phyloP scores from a whole-genome alignment of 1,284 basidiomycete genomes.

The Sutorius eximius region DNA sequence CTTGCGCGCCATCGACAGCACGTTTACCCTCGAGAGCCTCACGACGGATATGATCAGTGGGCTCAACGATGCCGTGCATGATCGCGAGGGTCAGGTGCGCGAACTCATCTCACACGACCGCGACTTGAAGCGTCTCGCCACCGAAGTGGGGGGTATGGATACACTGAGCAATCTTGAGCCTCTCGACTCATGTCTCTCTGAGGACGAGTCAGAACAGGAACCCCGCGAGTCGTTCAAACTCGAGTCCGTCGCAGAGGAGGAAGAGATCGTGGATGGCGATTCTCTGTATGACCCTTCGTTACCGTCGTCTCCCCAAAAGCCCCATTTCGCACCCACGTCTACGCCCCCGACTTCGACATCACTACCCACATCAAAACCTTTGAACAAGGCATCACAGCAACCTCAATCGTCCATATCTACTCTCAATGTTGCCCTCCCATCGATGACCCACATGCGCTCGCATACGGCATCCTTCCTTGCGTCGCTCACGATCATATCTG shows the following conservation, averaged over 20 bases:
- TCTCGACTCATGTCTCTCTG: conserved; percentile 51
- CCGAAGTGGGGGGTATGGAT: conserved; percentile 72
- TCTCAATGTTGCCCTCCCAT: conserved; percentile 25
- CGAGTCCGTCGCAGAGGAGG: conserved; percentile 52
- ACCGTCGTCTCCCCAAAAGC: conserved; percentile 32
- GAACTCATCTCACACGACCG: conserved; percentile 74
- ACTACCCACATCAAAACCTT: conserved; percentile 25
- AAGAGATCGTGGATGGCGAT: conserved; percentile 46
- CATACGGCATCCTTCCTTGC: conserved; percentile 69
- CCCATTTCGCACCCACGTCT: conserved; percentile 19
- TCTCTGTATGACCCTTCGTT: conserved; percentile 23
- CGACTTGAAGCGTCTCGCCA: conserved; percentile 73
- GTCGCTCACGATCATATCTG: conserved; percentile 76
- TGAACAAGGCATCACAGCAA: conserved; percentile 20
- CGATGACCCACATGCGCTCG: conserved; percentile 66
- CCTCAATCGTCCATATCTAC: conserved; percentile 33
- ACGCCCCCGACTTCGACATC: conserved; percentile 19
- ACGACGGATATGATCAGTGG: conserved; percentile 75
- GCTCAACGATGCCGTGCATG: conserved; percentile 70
- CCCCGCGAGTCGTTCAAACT: conserved; percentile 25
- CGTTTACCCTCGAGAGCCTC: conserved; percentile 61
- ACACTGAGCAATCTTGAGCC: conserved; percentile 68
- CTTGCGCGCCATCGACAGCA: conserved; percentile 62
- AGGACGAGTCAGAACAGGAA: conserved; percentile 25
- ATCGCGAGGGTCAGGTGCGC: conserved; percentile 75